Percentiles rank a stretch among this genome's conserved stretches.
Evolutionary conservation across 257 asterid genomes (phyloP).

Genomic region (Penstemon barbatus): DNA sequence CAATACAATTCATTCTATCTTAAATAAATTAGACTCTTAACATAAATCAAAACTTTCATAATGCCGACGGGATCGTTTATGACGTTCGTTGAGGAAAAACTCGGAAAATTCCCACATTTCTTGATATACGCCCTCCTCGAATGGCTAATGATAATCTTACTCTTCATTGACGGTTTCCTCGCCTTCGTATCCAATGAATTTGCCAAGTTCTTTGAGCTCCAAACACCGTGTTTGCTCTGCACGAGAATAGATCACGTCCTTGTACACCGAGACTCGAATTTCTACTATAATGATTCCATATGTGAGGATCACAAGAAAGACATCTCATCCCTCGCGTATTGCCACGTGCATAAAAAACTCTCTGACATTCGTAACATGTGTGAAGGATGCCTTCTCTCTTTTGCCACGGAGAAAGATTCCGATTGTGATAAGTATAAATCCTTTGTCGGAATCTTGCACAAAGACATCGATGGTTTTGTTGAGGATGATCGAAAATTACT

Average conservation of each 20-base stretch:
- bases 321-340: slow-evolving; percentile 78
- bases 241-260: slow-evolving; percentile 71
- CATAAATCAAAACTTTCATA: neutral
- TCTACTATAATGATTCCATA: slow-evolving; percentile 70
- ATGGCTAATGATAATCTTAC: slow-evolving; percentile 64
- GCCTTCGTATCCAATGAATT: slow-evolving; percentile 65
- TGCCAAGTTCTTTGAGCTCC: slow-evolving; percentile 60
- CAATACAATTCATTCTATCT: slow-evolving; percentile 31
- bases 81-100: slow-evolving; percentile 49
- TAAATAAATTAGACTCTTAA: slow-evolving; percentile 18
- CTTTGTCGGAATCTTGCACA: slow-evolving; percentile 62
- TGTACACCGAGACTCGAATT: slow-evolving; percentile 45
- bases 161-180: slow-evolving; percentile 69
- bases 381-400: slow-evolving; percentile 72
- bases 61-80: slow-evolving; percentile 39
- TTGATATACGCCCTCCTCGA: slow-evolving; percentile 63
- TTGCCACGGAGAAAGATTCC: slow-evolving; percentile 58
- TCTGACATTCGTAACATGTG: slow-evolving; percentile 76
- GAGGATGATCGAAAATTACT: slow-evolving; percentile 42
- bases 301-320: slow-evolving; percentile 84
- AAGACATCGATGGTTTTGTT: slow-evolving; percentile 43
- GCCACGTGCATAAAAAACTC: slow-evolving; percentile 72
- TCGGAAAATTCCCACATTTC: slow-evolving; percentile 62
- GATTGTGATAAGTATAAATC: slow-evolving; percentile 44
- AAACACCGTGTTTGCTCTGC: slow-evolving; percentile 79